These are phyloP conservation scores for Phytophthora pini DNA, from an alignment of 352 stramenopile species.

Conservation along the genomic window DNA sequence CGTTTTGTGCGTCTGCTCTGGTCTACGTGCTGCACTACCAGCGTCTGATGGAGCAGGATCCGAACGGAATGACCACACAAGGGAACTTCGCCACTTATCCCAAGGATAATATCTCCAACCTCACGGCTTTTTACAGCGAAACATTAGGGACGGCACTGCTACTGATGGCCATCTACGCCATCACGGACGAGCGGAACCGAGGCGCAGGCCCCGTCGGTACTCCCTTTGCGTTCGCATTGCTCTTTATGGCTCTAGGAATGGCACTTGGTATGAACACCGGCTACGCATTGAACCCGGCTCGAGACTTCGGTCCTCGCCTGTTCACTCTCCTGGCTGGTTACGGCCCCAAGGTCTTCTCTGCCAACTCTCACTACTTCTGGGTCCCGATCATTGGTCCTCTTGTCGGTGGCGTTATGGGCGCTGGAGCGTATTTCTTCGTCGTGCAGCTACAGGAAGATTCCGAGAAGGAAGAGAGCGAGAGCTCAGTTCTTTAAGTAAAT, in stretches of 20 bases:
- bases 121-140: constrained; percentile 61
- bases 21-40: constrained; percentile 61
- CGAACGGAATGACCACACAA: constrained; percentile 41
- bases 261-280: constrained; percentile 52
- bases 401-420: constrained; percentile 51
- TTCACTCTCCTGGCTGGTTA: constrained; percentile 60
- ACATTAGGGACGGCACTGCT: constrained; percentile 56
- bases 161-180: constrained; percentile 56
- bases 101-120: constrained; percentile 39
- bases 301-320: constrained; percentile 47
- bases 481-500: constrained; percentile 12
- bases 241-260: constrained; percentile 67
- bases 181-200: constrained; percentile 54
- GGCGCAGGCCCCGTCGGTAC: constrained; percentile 39
- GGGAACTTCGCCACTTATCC: constrained; percentile 56
- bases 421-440: constrained; percentile 55
- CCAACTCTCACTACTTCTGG: constrained; percentile 63
- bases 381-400: constrained; percentile 56
- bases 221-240: constrained; percentile 49
- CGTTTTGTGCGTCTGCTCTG: constrained; percentile 44
- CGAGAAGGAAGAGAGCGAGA: constrained; percentile 17
- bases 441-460: constrained; percentile 57
- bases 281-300: constrained; percentile 50
- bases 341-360: constrained; percentile 56
- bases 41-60: constrained; percentile 47